These are phyloP conservation scores for Takashimella tepidaria DNA, from an alignment of 1,284 basidiomycete genomes.

Conservation along the genomic window DNA sequence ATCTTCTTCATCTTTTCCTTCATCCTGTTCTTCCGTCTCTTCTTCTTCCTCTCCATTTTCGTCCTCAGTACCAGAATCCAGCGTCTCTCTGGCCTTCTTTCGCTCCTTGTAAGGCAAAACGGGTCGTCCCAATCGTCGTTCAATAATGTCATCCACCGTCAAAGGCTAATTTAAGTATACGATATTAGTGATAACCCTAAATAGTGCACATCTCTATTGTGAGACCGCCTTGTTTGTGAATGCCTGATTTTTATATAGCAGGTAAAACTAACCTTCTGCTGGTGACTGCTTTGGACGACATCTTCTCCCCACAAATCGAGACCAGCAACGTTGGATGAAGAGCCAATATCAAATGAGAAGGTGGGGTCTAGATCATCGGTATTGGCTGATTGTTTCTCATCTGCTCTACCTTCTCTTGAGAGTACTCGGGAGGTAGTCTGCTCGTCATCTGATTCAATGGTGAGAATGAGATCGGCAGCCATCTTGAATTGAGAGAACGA, in stretches of 20 bases:
- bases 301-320: constrained; percentile 46
- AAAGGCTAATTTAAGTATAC: too few relatives aligned
- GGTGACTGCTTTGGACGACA: constrained; percentile 52
- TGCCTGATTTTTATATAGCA: not conserved
- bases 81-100: constrained; percentile 52
- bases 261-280: constrained; percentile 55
- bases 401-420: constrained; percentile 11
- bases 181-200: too few relatives aligned
- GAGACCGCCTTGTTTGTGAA: constrained; percentile 4
- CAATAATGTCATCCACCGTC: constrained; percentile 88
- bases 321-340: constrained; percentile 52
- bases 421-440: constrained; percentile 21
- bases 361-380: constrained; percentile 68
- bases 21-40: constrained; percentile 31
- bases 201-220: too few relatives aligned
- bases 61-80: constrained; percentile 25
- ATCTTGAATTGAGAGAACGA: constrained; percentile 14
- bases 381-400: constrained; percentile 42
- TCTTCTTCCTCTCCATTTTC: constrained; percentile 20
- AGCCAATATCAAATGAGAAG: constrained; percentile 74
- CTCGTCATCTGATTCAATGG: constrained; percentile 49
- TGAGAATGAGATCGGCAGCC: constrained; percentile 45
- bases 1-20: constrained; percentile 22
- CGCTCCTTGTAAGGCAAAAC: constrained; percentile 52
- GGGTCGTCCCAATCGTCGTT: constrained; percentile 54